Base-by-base conservation (phyloP, 345 rosid species). In the Aquilaria yunnanensis region DNA sequence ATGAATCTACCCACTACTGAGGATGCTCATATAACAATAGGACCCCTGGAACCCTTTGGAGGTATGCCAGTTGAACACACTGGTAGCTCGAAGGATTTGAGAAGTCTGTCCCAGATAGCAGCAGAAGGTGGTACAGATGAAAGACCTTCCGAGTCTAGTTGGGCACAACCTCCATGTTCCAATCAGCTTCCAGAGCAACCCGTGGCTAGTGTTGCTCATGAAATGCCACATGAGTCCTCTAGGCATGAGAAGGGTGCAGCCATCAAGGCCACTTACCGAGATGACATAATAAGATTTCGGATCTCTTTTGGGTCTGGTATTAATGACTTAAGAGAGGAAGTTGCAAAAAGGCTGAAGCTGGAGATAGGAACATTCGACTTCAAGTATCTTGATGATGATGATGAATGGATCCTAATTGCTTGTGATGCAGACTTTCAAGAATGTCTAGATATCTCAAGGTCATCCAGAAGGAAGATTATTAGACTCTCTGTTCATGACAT, bases 341-440 rank as follows among this genome's bases (percentile, higher is more conserved):
- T 93, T 66, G 93, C 86, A 3, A 90, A 78, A 82, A 86, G 97
- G 83, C 76, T 90, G 68, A 90, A 86, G 77, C 72, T 87, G 48
- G 96, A 90, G 61, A 78, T 75, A 34, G 88, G 85, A 16, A 77
- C 88, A 23, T 93, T 87, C 47, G 97, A 89, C 61, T 77, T 90
- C 49, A 90, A 87, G 77, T 93, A 86, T 72, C 72, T 89, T 10
- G 96, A 93, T 30, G 94, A 93, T 10, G 98, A 93, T 72, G 80
- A 65, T 1, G 98, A 93, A 63, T 81, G 85, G 94, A 92, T 93
- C 59, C 72, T 81, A 78, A 83, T 93, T 10, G 91, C 87, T 12
- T 89, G 96, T 16, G 84, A 87, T 29, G 89, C 92, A 6, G 98
- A 93, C 69, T 70, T 90, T 68, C 92, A 77, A 53, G 98, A 93